These are phyloP conservation scores for Sorghum bicolor DNA, from an alignment of 176 grass and related monocot species.

Conservation along the genomic window Sorghum_bicolor_NCBIv3 NC_012871.2:74637001-74637500, in stretches of 20 bases:
- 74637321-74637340: background rate
- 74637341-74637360: background rate
- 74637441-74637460: background rate
- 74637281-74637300: too few species aligned
- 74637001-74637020: background rate
- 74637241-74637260: background rate
- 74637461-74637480: background rate
- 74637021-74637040: background rate
- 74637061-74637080: background rate
- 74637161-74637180: background rate
- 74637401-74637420: too few species aligned
- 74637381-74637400: background rate
- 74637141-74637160: background rate
- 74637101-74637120: background rate
- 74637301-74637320: too few species aligned
- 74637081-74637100: background rate
- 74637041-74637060: background rate
- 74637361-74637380: background rate
- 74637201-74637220: too few species aligned
- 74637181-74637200: background rate
- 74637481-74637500: background rate
- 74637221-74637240: background rate
- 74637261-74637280: too few species aligned
- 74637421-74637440: too few species aligned
- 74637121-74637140: background rate